Evolutionary conservation across 495 filamentous ascomycete genomes (phyloP).

Genomic region (Podospora appendiculata): DNA sequence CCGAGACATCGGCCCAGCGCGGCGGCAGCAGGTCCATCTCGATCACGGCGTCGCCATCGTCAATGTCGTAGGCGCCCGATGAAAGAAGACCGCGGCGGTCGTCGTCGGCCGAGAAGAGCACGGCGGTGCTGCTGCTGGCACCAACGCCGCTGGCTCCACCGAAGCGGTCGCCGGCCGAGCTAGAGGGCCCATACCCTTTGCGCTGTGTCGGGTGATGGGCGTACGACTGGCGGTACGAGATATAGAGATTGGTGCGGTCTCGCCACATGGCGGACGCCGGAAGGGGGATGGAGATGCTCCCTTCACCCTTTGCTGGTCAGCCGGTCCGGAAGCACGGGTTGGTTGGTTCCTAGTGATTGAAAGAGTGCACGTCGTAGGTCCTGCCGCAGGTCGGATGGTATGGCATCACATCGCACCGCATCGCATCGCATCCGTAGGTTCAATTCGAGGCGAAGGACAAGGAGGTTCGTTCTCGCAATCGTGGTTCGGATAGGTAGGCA

Average conservation of each 20-base stretch:
- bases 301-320: slow-evolving; percentile 12
- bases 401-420: slow-evolving; percentile 26
- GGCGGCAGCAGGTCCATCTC: slow-evolving; percentile 97
- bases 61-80: slow-evolving; percentile 65
- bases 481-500: no score
- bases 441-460: not conserved
- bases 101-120: slow-evolving; percentile 37
- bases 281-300: slow-evolving; percentile 26
- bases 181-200: slow-evolving; percentile 54
- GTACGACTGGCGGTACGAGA: slow-evolving; percentile 98
- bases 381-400: slow-evolving; percentile 8
- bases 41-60: slow-evolving; percentile 87
- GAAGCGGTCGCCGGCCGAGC: slow-evolving; percentile 58
- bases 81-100: slow-evolving; percentile 87
- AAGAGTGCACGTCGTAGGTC: slow-evolving; percentile 1
- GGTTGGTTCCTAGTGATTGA: not conserved
- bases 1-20: slow-evolving; percentile 90
- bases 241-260: slow-evolving; percentile 97
- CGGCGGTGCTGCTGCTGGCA: slow-evolving; percentile 21
- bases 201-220: slow-evolving; percentile 89
- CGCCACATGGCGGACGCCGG: slow-evolving; percentile 76
- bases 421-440: slow-evolving; percentile 7
- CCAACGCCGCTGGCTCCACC: slow-evolving; percentile 38
- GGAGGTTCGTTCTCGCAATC: no score
- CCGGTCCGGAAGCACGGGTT: no score